Evolutionary conservation across 106 monocot species (phyloP).

Genomic region (Xerophyta viscosa): DNA sequence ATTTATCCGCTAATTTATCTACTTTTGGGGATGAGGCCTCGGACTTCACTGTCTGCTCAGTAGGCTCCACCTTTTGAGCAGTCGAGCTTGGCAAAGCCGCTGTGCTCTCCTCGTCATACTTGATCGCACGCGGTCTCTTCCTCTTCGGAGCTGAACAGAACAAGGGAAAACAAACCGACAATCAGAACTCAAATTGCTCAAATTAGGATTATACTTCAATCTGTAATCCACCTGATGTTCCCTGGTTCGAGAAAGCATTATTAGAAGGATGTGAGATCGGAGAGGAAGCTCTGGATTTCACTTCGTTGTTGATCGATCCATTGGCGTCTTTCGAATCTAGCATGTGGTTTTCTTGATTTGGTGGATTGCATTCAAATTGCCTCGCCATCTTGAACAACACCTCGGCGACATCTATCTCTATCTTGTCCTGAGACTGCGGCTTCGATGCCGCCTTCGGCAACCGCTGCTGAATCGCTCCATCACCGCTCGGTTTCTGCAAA

Average conservation of each 20-base stretch:
- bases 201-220: not conserved
- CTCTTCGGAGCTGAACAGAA: conserved; percentile 61
- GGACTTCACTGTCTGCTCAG: conserved; percentile 12
- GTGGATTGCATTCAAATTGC: conserved; percentile 25
- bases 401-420: conserved; percentile 94
- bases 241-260: not conserved
- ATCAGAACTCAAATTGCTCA: not conserved
- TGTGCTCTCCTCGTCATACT: conserved; percentile 52
- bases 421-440: conserved; percentile 47
- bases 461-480: conserved; percentile 32
- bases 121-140: conserved; percentile 50
- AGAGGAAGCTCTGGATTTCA: conserved; percentile 38
- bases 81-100: conserved; percentile 9
- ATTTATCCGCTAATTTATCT: conserved; percentile 20
- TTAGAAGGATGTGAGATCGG: conserved; percentile 11
- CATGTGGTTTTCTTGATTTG: conserved; percentile 26
- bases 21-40: conserved; percentile 31
- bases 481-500: conserved; percentile 41
- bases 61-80: conserved; percentile 26
- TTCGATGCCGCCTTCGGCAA: conserved; percentile 51
- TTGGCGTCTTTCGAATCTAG: conserved; percentile 45
- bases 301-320: conserved; percentile 32
- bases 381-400: conserved; percentile 82
- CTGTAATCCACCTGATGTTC: not conserved
- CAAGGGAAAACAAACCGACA: not conserved